Base-by-base conservation (phyloP, 345 rosid species). In the Salix dunnii region DNA sequence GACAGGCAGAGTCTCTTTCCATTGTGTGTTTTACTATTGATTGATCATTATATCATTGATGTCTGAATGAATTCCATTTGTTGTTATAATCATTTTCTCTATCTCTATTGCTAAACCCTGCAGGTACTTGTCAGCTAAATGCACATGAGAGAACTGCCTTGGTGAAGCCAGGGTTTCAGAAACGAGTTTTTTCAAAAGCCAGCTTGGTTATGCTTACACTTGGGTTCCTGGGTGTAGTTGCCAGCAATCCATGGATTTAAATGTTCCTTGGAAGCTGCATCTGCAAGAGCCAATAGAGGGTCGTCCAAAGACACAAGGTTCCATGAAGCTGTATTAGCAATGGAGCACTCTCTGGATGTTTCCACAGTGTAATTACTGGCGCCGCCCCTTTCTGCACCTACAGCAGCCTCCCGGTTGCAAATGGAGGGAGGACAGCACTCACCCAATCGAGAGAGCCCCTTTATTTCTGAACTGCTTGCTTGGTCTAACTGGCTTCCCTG, bases 211-310 rank as follows among this genome's bases (percentile, higher is more conserved):
- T 62, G 68, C 87, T 84, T 83, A 85, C 88, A 51, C 53, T 77
- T 74, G 38, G 78, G 38, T 42, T 43, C 76, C 3, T 67, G 38
- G 28, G 65, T 14, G 71, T 58, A 78, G 30, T 38, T 78, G 72
- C 67, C 70, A 49, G 46, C 60, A 28, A 62, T 62, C 77, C 76
- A 68, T 28, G 25, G 66, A 58, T 58, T 61, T 33, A 70, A 68
- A 68, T 64, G 75, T 1, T 30, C 70, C n/a, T 68, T 9, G 55
- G 77, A 43, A 14, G 60, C 68, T 2, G 63, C 55, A 76, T 89
- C 84, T 7, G 90, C 90, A 31, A 87, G 86, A 63, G 87, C 90
- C 80, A 92, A 62, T 21, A 91, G 92, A 30, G 87, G 83, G 16
- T 53, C 61, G 70, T 46, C 49, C 49, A 82, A 89, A 76, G 89